Conservation (phyloP, 331 rosid genomes). For the Dryas integrifolia region DNA sequence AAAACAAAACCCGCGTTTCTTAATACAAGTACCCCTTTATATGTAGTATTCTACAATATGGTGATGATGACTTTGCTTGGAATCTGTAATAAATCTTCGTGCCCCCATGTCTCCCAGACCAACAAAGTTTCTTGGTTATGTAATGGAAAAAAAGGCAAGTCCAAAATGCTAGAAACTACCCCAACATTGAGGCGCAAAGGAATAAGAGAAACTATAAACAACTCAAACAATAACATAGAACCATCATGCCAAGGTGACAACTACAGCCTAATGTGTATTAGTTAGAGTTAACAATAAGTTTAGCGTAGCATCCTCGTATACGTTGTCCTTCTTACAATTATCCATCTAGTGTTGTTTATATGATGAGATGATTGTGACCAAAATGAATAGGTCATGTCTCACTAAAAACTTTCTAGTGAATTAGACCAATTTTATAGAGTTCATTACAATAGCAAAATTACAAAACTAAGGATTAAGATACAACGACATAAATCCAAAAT, state of each 20-base stretch:
- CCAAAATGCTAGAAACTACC: too few relatives aligned
- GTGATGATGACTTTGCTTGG: not conserved
- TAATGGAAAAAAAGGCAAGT: too few relatives aligned
- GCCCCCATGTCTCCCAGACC: not conserved
- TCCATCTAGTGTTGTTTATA: not conserved
- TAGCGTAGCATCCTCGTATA: not conserved
- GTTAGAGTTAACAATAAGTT: not conserved
- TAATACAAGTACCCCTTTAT: too few relatives aligned
- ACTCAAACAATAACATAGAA: not conserved
- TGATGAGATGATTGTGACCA: not conserved
- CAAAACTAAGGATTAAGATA: not conserved
- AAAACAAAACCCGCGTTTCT: not conserved
- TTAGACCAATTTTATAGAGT: not conserved
- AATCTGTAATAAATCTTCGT: not conserved
- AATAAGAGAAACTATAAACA: not conserved
- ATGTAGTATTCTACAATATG: too few relatives aligned
- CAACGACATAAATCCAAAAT: not conserved
- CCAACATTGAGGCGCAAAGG: not conserved
- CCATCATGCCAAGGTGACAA: not conserved
- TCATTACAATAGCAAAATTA: not conserved
- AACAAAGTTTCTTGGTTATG: not conserved
- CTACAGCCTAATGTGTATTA: not conserved
- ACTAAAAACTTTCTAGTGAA: not conserved
- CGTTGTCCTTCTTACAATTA: not conserved
- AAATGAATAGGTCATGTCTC: too few relatives aligned